Base-by-base conservation (phyloP, 2,329 filamentous ascomycete genomes). In the Parastagonospora nodorum region DNA sequence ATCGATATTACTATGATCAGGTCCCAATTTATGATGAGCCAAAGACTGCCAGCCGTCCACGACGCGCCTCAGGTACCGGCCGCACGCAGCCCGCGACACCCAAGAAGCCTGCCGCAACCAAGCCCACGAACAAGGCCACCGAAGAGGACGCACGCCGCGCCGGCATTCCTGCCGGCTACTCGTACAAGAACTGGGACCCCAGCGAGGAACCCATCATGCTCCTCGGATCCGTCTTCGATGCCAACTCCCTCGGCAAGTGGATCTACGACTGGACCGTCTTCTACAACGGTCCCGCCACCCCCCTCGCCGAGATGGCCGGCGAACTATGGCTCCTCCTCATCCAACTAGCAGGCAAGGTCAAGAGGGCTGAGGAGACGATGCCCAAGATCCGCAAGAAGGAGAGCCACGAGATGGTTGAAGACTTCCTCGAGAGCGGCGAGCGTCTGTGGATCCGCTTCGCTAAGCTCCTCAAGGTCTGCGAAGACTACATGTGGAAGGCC, bases 231-330 rank as follows among this genome's bases (percentile, higher is more conserved):
- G 94, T 97, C 49, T 97, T 97, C 69, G 94, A 97, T 71, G 90
- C 93, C 69, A 97, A 97, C 82, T 96, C 91, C 24, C 83, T 99
- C 28, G 94, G 94, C 68, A 97, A 97, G 78, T 99, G 94, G 94
- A 95, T 99, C 69, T 99, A 96, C 76, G 94, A 97, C 81, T 99
- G 94, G 94, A 97, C 94, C 14, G 90, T 97, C 58, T 96, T 90
- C 78, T 87, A 88, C 72, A 87, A 95, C 62, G 90, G 90, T 32
- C 84, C 91, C 11, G 84, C 84, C 35, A 91, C 89, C 9, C 90
- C 92, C 43, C 90, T 97, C 68, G 85, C 92, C 45, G 92, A 97
- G 60, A 87, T 96, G 75, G 92, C 94, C 2, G 94, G 93, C 62
- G 92, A 97, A 68, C 82, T 99, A 47, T 99, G 94, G 94, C 83